Percentiles rank a stretch among this genome's conserved stretches.
phyloP scores from a whole-genome alignment of 352 stramenopile species.

The Pythium aphanidermatum region DNA sequence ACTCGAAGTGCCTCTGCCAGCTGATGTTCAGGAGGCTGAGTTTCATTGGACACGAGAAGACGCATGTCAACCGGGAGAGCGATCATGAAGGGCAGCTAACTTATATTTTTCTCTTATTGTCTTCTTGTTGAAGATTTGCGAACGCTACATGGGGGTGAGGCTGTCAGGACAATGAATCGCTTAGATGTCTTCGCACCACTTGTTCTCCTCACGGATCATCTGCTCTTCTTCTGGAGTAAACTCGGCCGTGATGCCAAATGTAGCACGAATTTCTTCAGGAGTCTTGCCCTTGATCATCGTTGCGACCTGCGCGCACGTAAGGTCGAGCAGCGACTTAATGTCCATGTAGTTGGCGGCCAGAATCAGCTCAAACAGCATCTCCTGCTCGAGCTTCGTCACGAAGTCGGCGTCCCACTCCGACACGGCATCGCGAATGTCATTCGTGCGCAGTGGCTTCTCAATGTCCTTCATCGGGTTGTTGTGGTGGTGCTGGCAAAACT shows the following conservation, averaged over 20 bases:
- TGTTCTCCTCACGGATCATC: constrained; percentile 62
- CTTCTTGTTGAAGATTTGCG: too few species aligned
- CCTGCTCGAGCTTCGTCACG: constrained; percentile 37
- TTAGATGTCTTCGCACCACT: constrained; percentile 52
- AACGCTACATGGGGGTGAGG: too few species aligned
- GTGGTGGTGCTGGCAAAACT: constrained; percentile 54
- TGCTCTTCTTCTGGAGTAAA: constrained; percentile 65
- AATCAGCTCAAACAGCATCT: constrained; percentile 63
- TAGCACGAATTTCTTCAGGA: constrained; percentile 51
- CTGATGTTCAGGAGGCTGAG: too few species aligned
- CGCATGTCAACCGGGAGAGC: too few species aligned
- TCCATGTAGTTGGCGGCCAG: constrained; percentile 67
- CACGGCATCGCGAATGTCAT: constrained; percentile 38
- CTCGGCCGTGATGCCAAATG: constrained; percentile 48
- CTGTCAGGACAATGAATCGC: too few species aligned
- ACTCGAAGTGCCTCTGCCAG: too few species aligned
- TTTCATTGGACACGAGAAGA: too few species aligned
- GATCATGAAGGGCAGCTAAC: too few species aligned
- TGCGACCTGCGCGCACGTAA: constrained; percentile 51
- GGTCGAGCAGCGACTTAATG: constrained; percentile 57
- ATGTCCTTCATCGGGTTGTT: constrained; percentile 53
- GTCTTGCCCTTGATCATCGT: constrained; percentile 64
- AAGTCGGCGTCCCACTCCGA: constrained; percentile 57
- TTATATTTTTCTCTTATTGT: too few species aligned
- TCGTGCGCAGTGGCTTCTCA: constrained; percentile 52